phyloP scores from a whole-genome alignment of 352 stramenopile species.

The Phytophthora lateralis region DNA sequence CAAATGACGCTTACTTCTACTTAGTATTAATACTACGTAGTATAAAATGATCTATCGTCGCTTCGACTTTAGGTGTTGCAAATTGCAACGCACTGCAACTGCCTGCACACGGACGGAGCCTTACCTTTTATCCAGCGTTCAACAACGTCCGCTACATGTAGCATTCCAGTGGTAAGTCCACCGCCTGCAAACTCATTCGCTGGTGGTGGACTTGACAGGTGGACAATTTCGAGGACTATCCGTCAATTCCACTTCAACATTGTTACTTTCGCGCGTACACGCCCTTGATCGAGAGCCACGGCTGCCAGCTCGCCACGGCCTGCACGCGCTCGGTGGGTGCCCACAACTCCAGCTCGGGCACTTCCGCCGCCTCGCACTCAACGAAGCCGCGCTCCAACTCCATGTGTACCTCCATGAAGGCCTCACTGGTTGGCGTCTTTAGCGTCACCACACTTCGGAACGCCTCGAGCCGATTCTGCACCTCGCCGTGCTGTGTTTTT shows the following conservation, averaged over 20 bases:
- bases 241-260: constrained; percentile 10
- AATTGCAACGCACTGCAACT: no score
- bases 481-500: background rate
- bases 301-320: constrained; percentile 19
- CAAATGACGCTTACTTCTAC: no score
- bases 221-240: background rate
- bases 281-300: constrained; percentile 22
- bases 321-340: constrained; percentile 21
- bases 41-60: no score
- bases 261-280: constrained; percentile 21
- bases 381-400: constrained; percentile 25
- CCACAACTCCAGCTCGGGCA: constrained; percentile 28
- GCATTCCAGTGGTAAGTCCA: no score
- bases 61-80: no score
- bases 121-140: no score
- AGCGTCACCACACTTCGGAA: constrained; percentile 22
- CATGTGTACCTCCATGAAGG: constrained; percentile 21
- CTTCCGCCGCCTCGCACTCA: constrained; percentile 3
- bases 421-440: constrained; percentile 8
- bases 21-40: no score
- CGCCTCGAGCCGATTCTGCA: constrained; percentile 1
- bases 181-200: no score
- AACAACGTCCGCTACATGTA: no score
- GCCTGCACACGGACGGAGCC: no score
- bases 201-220: background rate